phyloP scores from a whole-genome alignment of 1,284 basidiomycete species.

The Chondrostereum purpureum region DNA sequence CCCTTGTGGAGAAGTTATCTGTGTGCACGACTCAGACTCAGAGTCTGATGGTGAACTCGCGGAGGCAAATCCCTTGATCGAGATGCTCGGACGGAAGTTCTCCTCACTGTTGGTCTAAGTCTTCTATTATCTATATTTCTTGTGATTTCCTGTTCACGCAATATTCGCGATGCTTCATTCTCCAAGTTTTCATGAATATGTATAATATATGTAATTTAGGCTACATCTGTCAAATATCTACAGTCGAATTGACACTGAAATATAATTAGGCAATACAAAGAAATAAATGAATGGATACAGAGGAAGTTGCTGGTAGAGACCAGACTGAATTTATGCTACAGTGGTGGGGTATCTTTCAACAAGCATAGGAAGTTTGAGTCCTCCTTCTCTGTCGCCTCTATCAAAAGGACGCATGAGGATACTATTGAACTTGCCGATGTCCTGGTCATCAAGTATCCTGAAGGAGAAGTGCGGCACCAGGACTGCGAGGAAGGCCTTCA shows the following conservation, averaged over 20 bases:
- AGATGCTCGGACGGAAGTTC: slow-evolving; percentile 18
- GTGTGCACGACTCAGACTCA: slow-evolving; percentile 14
- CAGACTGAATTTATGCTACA: background rate
- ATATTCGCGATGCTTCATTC: too few relatives aligned
- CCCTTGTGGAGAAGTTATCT: slow-evolving; percentile 14
- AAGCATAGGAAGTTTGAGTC: slow-evolving; percentile 33
- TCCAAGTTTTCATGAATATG: too few relatives aligned
- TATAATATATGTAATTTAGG: too few relatives aligned
- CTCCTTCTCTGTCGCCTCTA: slow-evolving; percentile 27
- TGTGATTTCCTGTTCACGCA: too few relatives aligned
- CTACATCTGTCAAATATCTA: too few relatives aligned
- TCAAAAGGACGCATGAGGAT: slow-evolving; percentile 43
- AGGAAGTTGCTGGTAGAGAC: slow-evolving; percentile 9
- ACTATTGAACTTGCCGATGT: slow-evolving; percentile 39
- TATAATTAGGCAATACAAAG: too few relatives aligned
- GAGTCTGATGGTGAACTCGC: slow-evolving; percentile 1
- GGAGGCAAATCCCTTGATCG: slow-evolving; percentile 22
- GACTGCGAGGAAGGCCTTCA: slow-evolving; percentile 41
- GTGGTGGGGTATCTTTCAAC: slow-evolving; percentile 23
- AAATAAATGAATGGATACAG: slow-evolving; percentile 6
- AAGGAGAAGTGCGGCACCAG: slow-evolving; percentile 40
- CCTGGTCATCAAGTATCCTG: slow-evolving; percentile 28
- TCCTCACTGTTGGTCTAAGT: background rate
- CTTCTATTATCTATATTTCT: slow-evolving; percentile 1
- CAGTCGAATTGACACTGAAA: too few relatives aligned